phyloP scores from a whole-genome alignment of 2,329 filamentous ascomycete species.

The Ciborinia camelliae region DNA sequence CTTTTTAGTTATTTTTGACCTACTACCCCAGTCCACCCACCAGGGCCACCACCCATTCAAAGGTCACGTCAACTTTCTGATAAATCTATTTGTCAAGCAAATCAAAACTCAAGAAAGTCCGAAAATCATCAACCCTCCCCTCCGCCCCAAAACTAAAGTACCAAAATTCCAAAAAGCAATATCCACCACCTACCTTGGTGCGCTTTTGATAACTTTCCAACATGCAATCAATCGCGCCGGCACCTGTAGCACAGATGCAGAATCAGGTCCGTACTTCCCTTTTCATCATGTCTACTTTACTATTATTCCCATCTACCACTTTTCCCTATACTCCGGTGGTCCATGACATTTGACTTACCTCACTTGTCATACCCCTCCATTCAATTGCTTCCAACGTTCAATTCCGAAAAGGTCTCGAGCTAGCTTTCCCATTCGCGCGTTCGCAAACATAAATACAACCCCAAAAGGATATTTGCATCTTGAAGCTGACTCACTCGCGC shows the following conservation, averaged over 20 bases:
- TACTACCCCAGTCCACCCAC: neutral
- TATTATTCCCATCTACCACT: slow-evolving; percentile 1
- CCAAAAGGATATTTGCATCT: slow-evolving; percentile 1
- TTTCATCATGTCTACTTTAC: slow-evolving; percentile 2
- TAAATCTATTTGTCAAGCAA: slow-evolving; percentile 18
- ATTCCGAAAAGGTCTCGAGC: slow-evolving; percentile 6
- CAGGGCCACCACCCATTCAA: neutral
- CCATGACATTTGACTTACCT: slow-evolving; percentile 13
- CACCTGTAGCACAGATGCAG: slow-evolving; percentile 33
- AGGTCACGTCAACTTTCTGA: slow-evolving; percentile 15
- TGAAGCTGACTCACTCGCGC: slow-evolving; percentile 33
- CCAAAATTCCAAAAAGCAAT: neutral
- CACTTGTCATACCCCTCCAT: slow-evolving; percentile 18
- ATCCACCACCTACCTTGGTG: neutral
- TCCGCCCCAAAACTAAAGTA: neutral
- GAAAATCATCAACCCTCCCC: neutral
- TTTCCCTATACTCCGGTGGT: slow-evolving; percentile 1
- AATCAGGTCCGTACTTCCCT: slow-evolving; percentile 30
- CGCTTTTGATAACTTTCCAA: neutral
- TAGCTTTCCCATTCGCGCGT: neutral
- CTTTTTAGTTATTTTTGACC: neutral
- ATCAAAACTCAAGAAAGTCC: slow-evolving; percentile 2
- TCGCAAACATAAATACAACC: neutral
- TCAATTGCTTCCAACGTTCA: slow-evolving; percentile 12
- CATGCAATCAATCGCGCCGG: slow-evolving; percentile 37